These are phyloP conservation scores for Amanita exitialis DNA, from an alignment of 768 basidiomycete species.

Conservation along the genomic window DNA sequence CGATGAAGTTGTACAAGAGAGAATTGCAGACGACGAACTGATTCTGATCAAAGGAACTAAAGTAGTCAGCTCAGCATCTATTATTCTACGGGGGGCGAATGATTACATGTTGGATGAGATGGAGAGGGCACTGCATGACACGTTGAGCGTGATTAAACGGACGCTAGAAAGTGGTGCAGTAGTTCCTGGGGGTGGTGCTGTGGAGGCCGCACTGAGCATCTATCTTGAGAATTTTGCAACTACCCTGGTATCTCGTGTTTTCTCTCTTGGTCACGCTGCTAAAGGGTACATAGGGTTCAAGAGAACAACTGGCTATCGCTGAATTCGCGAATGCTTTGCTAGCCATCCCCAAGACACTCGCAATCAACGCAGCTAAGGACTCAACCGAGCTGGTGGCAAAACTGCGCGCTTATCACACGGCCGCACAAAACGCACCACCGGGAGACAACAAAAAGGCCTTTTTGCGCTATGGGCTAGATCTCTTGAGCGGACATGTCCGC, in stretches of 20 bases:
- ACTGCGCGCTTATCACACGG: conserved; percentile 92
- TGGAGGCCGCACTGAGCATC: conserved; percentile 93
- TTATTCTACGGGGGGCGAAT: conserved; percentile 93
- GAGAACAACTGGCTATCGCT: conserved; percentile 98
- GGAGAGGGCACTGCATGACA: conserved; percentile 95
- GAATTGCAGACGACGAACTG: conserved; percentile 96
- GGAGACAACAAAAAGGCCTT: conserved; percentile 89
- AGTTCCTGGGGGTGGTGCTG: conserved; percentile 95
- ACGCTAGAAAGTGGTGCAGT: conserved; percentile 94
- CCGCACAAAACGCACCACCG: conserved; percentile 84
- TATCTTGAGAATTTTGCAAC: conserved; percentile 99
- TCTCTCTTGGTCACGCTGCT: conserved; percentile 1
- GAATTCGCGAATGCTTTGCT: conserved; percentile 92
- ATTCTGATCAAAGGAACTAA: conserved; percentile 98
- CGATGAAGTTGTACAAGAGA: conserved; percentile 94
- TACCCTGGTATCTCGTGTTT: conserved; percentile 60
- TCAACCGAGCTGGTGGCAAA: conserved; percentile 97
- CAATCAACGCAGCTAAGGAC: conserved; percentile 98
- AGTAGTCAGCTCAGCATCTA: conserved; percentile 86
- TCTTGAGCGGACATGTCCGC: conserved; percentile 88
- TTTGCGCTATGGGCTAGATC: conserved; percentile 88
- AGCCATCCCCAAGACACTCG: conserved; percentile 92
- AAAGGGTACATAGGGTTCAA: conserved; percentile 62
- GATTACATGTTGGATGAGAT: conserved; percentile 99
- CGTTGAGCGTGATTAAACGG: conserved; percentile 90